Evolutionary conservation across 1,284 basidiomycete genomes (phyloP), one percentile per base, ranked within the genome.

Genomic region (Ustilago esculenta): DNA sequence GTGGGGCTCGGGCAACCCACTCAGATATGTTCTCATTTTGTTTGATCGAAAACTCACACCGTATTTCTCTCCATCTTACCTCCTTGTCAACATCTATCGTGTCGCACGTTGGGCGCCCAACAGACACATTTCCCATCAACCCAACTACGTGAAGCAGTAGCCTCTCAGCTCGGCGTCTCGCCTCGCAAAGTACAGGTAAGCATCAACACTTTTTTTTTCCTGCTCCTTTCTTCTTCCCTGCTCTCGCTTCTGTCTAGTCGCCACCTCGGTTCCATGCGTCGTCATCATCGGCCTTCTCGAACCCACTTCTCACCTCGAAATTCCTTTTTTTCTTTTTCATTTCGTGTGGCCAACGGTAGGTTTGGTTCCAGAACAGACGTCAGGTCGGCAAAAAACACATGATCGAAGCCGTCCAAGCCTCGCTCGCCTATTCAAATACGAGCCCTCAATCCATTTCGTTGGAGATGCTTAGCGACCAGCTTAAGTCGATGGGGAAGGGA

Each of bases 111-210:
- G n/a, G n/a, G n/a, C n/a, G n/a, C n/a, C n/a, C 10, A 10, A 34
- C 53, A 75, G 56, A 78, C 76, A 5, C 54, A 71, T 23, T 78
- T 78, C 25, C 76, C 76, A 0, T 73, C 74, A 0, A 78, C 76
- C 4, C 54, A 67, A 21, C 54, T 71, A 2, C 66, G 76, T 8
- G 72, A 78, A 46, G 56, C 52, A 7, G 68, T 69, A 2, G 74
- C 76, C 2, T 33, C 46, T 1, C 47, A 76, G 44, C 57, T 78
- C 7, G 59, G 65, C 11, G 60, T 78, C 8, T 66, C 66, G 1
- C 69, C 76, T 0, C 51, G 76, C 2, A 78, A 78, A 39, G 76
- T 78, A 1, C 76, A 78, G 25, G 75, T 77, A 14, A 32, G 60
- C 12, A n/a, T n/a, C n/a, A n/a, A n/a, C n/a, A n/a, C 27, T 20